Conservation (phyloP, 2,329 filamentous ascomycete genomes). For the Thielaviopsis cerberus region DNA sequence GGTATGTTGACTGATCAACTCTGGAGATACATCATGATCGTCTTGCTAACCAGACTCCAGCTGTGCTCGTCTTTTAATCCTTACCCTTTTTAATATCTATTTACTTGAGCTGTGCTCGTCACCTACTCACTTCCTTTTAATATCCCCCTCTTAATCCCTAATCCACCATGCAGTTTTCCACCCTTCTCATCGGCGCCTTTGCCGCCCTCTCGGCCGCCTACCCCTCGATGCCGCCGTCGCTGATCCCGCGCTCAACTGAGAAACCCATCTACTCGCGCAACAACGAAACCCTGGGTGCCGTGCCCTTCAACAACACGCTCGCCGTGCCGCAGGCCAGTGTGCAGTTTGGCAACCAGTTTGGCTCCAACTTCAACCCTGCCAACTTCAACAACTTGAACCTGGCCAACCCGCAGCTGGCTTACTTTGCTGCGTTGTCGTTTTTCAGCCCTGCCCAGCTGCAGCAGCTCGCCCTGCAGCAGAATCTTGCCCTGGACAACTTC, state of each 20-base stretch:
- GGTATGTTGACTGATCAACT: background rate
- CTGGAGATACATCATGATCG: constrained; percentile 11
- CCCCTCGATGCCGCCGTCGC: constrained; percentile 19
- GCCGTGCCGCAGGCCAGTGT: constrained; percentile 14
- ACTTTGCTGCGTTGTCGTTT: constrained; percentile 28
- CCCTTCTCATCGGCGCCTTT: constrained; percentile 20
- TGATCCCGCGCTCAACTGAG: constrained; percentile 15
- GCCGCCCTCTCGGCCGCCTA: constrained; percentile 27
- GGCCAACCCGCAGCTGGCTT: constrained; percentile 24
- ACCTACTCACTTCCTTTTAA: background rate
- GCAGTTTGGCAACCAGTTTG: constrained; percentile 24
- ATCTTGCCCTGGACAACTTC: constrained; percentile 24
- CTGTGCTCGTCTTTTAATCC: constrained; percentile 13
- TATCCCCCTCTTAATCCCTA: background rate
- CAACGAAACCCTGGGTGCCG: constrained; percentile 22
- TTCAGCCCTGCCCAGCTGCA: constrained; percentile 26
- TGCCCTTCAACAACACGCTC: constrained; percentile 13
- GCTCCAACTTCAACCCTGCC: constrained; percentile 22
- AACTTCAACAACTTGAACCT: constrained; percentile 25
- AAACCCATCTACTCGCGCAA: constrained; percentile 20
- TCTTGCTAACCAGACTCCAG: constrained; percentile 13
- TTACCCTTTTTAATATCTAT: background rate
- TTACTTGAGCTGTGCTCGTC: background rate
- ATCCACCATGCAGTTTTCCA: constrained; percentile 11
- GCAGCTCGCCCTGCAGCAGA: constrained; percentile 18